Percentiles rank a stretch among this genome's conserved stretches.
phyloP scores from a whole-genome alignment of 2,329 filamentous ascomycete genomes.

The Emmonsiellopsis sp. region DNA sequence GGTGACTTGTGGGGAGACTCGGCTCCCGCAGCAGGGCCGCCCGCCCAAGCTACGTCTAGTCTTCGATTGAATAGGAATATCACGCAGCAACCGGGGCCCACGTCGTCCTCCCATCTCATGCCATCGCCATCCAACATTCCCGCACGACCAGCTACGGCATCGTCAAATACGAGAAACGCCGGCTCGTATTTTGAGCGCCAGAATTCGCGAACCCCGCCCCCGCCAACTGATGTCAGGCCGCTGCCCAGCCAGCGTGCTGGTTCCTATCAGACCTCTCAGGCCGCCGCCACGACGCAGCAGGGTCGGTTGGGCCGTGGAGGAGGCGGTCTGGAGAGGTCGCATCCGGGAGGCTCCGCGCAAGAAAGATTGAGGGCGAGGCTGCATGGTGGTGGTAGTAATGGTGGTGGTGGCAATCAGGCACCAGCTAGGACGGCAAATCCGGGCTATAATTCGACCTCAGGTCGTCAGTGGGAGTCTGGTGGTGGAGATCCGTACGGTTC shows the following conservation, averaged over 20 bases:
- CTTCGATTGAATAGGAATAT: conserved; percentile 25
- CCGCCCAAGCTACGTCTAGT: conserved; percentile 25
- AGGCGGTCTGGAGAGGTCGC: conserved; percentile 28
- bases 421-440: conserved; percentile 21
- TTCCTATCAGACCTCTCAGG: conserved; percentile 56
- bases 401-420: conserved; percentile 6
- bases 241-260: conserved; percentile 64
- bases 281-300: conserved; percentile 24
- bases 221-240: conserved; percentile 41
- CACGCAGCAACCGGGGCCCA: background rate
- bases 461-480: background rate
- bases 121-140: conserved; percentile 10
- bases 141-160: conserved; percentile 5
- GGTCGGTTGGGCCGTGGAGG: conserved; percentile 26
- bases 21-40: conserved; percentile 19
- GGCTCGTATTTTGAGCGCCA: conserved; percentile 7
- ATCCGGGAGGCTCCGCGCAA: conserved; percentile 55
- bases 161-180: background rate
- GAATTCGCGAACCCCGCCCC: conserved; percentile 19
- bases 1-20: conserved; percentile 51
- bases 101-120: conserved; percentile 7
- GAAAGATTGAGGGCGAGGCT: conserved; percentile 73
- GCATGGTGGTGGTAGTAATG: conserved; percentile 55
- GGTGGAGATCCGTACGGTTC: background rate
- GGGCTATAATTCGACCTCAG: background rate